Evolutionary conservation across 169 alveolate species (phyloP).

Genomic region (Eimeria praecox): DNA sequence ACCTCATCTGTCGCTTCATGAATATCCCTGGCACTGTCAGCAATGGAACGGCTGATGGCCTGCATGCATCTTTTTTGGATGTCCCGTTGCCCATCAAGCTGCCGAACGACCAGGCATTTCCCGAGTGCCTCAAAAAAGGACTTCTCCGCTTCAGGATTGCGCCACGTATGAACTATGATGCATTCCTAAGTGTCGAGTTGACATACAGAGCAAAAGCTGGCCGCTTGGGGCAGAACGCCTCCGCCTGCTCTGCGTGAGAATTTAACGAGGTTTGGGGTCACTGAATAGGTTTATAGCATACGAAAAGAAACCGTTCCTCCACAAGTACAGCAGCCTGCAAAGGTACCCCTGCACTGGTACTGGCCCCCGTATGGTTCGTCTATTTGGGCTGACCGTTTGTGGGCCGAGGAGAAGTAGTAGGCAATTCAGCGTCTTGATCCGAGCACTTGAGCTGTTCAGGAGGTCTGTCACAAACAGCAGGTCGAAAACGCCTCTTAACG

Average conservation of each 20-base stretch:
- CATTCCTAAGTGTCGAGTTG: constrained; percentile 30
- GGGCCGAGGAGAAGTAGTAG: constrained; percentile 32
- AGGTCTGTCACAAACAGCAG: constrained; percentile 46
- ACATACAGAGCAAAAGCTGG: not conserved
- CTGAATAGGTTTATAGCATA: not conserved
- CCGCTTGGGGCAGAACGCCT: not conserved
- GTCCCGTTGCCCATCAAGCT: constrained; percentile 53
- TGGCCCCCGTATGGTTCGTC: not conserved
- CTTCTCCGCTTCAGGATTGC: constrained; percentile 29
- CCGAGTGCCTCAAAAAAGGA: constrained; percentile 63
- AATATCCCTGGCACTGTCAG: constrained; percentile 74
- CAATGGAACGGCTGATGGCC: constrained; percentile 40
- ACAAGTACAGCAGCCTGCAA: not conserved
- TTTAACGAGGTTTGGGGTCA: not conserved
- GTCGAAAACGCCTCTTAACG: not conserved
- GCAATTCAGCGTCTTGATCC: constrained; percentile 11
- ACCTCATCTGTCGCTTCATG: constrained; percentile 63
- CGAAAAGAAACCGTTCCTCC: not conserved
- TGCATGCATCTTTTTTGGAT: constrained; percentile 52
- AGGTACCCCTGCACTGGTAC: not conserved
- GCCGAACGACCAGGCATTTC: constrained; percentile 17
- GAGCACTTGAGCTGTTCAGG: constrained; percentile 49
- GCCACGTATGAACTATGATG: constrained; percentile 46
- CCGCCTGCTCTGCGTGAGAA: not conserved
- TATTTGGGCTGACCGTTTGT: constrained; percentile 45